Evolutionary conservation across 257 asterid genomes (phyloP).

Genomic region (Prunella vulgaris): DNA sequence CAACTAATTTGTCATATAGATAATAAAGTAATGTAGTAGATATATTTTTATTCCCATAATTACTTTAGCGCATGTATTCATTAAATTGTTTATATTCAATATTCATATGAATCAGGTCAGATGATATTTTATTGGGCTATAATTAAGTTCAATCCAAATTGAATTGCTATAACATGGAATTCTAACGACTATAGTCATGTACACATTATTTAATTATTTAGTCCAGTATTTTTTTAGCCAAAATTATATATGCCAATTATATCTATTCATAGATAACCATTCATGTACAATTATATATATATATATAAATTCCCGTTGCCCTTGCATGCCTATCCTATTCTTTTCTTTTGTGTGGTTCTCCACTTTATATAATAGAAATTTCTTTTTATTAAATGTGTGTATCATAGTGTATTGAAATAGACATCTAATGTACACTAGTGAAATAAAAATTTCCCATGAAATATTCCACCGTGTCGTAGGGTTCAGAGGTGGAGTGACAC

Average conservation of each 20-base stretch:
- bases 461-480: too few species aligned
- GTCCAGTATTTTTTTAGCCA: not conserved
- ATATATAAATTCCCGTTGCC: not conserved
- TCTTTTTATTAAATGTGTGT: not conserved
- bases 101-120: too few species aligned
- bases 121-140: too few species aligned
- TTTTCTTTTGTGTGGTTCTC: not conserved
- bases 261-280: not conserved
- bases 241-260: not conserved
- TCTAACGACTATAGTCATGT: not conserved
- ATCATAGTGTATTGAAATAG: not conserved
- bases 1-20: constrained; percentile 10
- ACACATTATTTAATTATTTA: not conserved
- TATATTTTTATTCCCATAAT: constrained; percentile 7
- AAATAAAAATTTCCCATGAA: not conserved
- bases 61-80: not conserved
- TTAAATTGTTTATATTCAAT: constrained; percentile 2
- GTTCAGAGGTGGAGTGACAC: too few species aligned
- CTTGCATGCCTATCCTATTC: not conserved
- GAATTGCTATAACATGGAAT: not conserved
- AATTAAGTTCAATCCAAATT: not conserved
- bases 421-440: not conserved
- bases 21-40: constrained; percentile 5
- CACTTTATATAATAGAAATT: not conserved
- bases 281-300: not conserved